Percentiles rank a stretch among this genome's conserved stretches.
These are phyloP conservation scores for Xylaria sp. DNA, from an alignment of 2,329 filamentous ascomycete genomes.

Conservation along the genomic window DNA sequence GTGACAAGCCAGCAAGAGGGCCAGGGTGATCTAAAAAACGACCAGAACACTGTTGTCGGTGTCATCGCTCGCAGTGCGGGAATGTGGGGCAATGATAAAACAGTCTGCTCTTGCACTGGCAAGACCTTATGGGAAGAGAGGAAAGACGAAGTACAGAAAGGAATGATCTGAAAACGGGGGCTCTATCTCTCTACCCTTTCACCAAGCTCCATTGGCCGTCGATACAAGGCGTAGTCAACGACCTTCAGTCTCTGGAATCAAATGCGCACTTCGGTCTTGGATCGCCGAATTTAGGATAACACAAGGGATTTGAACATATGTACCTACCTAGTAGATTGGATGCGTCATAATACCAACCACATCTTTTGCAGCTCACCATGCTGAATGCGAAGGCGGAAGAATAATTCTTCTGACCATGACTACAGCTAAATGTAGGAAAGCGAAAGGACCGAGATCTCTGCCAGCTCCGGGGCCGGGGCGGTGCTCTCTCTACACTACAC, in stretches of 20 bases:
- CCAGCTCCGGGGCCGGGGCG: neutral
- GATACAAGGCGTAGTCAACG: neutral
- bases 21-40: constrained; percentile 69
- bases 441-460: neutral
- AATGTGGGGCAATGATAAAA: constrained; percentile 99
- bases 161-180: constrained; percentile 72
- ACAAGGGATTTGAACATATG: constrained; percentile 6
- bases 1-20: constrained; percentile 71
- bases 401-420: neutral
- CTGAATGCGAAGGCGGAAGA: neutral
- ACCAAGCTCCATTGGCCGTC: neutral
- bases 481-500: neutral
- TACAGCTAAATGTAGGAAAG: neutral
- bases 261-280: constrained; percentile 1
- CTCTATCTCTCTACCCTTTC: neutral
- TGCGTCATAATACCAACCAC: constrained; percentile 2
- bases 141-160: constrained; percentile 84
- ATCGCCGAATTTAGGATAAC: neutral
- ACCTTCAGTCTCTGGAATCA: neutral
- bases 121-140: constrained; percentile 99
- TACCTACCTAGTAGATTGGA: constrained; percentile 15
- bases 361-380: constrained; percentile 5
- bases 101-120: constrained; percentile 94
- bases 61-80: constrained; percentile 95
- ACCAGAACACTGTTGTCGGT: constrained; percentile 85